Conservation (phyloP, 768 basidiomycete species). For the Leccinum imitatum region DNA sequence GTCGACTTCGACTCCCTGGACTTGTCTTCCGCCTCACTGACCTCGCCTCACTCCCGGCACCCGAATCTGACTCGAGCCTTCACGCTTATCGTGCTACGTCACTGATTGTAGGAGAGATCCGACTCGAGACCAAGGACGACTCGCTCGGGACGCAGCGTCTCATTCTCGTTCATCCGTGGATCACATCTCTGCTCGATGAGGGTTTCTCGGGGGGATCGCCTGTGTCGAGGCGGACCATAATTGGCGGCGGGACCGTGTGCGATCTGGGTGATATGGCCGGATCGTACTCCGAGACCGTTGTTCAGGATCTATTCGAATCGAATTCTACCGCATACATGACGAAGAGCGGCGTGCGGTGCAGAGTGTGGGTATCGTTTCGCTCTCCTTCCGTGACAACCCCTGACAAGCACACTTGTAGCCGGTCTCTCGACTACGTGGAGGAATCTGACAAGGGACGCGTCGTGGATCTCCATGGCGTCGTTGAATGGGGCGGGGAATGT, state of each 20-base stretch:
- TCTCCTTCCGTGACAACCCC: neutral
- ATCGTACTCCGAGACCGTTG: neutral
- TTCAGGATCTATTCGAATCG: neutral
- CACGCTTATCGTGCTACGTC: no score
- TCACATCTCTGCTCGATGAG: no score
- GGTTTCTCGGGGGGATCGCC: no score
- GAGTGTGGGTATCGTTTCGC: slow-evolving; percentile 2
- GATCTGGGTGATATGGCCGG: neutral
- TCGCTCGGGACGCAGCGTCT: no score
- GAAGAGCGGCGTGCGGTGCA: neutral
- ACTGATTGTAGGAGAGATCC: no score
- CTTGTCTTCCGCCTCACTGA: no score
- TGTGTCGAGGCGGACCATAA: neutral
- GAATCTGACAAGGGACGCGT: neutral
- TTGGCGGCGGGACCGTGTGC: neutral
- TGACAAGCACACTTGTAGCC: slow-evolving; percentile 3
- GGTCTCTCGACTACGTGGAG: slow-evolving; percentile 8
- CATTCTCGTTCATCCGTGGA: no score
- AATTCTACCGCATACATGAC: neutral
- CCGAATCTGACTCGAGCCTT: no score
- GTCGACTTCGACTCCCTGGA: no score
- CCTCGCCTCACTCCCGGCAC: no score
- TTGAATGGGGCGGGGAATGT: neutral
- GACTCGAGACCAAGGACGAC: no score
- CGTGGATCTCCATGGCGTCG: slow-evolving; percentile 8